phyloP scores from a whole-genome alignment of 345 rosid species.

The Trapa incisa region DNA sequence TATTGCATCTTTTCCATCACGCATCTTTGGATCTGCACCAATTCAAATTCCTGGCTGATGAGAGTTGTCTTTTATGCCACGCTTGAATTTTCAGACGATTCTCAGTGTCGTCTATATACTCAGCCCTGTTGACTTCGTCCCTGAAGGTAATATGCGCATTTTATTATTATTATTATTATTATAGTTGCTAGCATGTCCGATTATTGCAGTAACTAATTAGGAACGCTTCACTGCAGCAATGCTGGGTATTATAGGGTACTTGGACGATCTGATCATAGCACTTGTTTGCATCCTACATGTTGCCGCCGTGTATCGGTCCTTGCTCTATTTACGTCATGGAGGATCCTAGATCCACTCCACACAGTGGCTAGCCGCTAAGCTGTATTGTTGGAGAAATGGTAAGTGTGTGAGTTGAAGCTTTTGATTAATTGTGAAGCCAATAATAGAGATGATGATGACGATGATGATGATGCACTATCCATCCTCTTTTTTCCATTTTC shows the following conservation, averaged over 20 bases:
- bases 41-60: conserved; percentile 4
- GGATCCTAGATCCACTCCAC: conserved; percentile 26
- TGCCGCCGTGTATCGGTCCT: conserved; percentile 77
- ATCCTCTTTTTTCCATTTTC: background rate
- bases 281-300: conserved; percentile 66
- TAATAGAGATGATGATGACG: background rate
- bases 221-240: conserved; percentile 28
- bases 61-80: background rate
- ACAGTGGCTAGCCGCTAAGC: background rate
- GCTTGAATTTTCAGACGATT: conserved; percentile 40
- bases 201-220: background rate
- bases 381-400: background rate
- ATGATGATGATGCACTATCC: background rate
- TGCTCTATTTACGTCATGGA: conserved; percentile 64
- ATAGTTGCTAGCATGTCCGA: background rate
- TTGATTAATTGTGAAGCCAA: background rate
- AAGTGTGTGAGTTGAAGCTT: background rate
- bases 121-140: conserved; percentile 87
- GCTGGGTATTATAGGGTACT: conserved; percentile 60
- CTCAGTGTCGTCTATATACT: conserved; percentile 50
- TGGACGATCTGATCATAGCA: conserved; percentile 63
- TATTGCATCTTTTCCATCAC: background rate
- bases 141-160: conserved; percentile 50
- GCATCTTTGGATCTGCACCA: background rate
- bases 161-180: background rate